These are phyloP conservation scores for Pichia sp. DNA, from an alignment of 1,139 yeast species.

Conservation along the genomic window DNA sequence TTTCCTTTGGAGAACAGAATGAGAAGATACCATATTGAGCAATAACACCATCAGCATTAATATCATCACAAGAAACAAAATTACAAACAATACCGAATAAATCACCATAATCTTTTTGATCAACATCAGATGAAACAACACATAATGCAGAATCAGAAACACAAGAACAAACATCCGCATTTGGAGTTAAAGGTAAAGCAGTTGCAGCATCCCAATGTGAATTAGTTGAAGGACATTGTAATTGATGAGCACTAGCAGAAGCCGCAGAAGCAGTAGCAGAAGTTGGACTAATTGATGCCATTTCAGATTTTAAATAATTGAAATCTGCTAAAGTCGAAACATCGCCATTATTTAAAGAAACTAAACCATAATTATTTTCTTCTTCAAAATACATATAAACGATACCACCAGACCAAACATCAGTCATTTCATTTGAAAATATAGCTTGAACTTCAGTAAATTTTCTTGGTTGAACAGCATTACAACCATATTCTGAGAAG, in stretches of 20 bases:
- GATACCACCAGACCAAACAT: constrained; percentile 85
- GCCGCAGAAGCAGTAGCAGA: constrained; percentile 45
- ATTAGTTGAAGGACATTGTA: constrained; percentile 49
- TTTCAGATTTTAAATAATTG: constrained; percentile 44
- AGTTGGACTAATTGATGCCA: constrained; percentile 54
- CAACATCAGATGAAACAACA: constrained; percentile 47
- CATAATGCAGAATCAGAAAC: constrained; percentile 45
- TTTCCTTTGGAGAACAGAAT: constrained; percentile 56
- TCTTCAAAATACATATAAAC: constrained; percentile 80
- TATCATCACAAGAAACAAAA: constrained; percentile 46
- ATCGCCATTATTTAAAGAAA: constrained; percentile 36
- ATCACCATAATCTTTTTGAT: constrained; percentile 45
- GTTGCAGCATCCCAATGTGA: constrained; percentile 57
- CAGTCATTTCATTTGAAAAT: constrained; percentile 59
- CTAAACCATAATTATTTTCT: constrained; percentile 67
- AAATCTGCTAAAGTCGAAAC: constrained; percentile 60
- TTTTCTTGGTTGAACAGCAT: constrained; percentile 51
- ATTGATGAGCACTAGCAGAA: constrained; percentile 35
- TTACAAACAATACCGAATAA: constrained; percentile 55
- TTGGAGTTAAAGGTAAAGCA: constrained; percentile 70
- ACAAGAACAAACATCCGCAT: constrained; percentile 56
- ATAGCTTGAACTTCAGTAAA: constrained; percentile 67
- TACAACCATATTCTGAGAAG: constrained; percentile 82
- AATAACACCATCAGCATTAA: constrained; percentile 51
- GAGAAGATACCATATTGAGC: constrained; percentile 64